Evolutionary conservation across 2,329 filamentous ascomycete genomes (phyloP), one percentile per base, ranked within the genome.

Genomic region (Aspergillus puulaauensis): DNA sequence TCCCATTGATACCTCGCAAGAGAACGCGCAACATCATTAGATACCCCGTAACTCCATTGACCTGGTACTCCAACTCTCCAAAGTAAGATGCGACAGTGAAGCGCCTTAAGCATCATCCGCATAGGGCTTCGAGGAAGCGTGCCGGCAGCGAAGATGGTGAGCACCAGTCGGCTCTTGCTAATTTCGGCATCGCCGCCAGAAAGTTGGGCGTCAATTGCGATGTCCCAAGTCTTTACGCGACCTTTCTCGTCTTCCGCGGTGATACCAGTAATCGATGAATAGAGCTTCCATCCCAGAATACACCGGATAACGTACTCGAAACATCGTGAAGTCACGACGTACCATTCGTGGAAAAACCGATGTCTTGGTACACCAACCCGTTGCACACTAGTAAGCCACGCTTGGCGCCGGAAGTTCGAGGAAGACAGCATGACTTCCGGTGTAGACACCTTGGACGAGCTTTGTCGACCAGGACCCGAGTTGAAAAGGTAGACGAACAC

Each of bases 381-480:
- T 75, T 96, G 93, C 58, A 96, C 88, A 7, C 93, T 90, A 3
- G 93, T 97, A 57, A 96, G 86, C 93, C 93, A 97, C 33, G 93
- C 93, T 72, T 92, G 90, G 59, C 89, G 87, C 51, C 92, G 88
- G 46, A 96, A 89, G 65, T 95, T 91, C 0, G 93, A 89, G 0
- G 91, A 93, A 86, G 57, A 91, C 80, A 82, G 67, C 4, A 72
- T 66, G 14, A 65, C 49, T 37, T 66, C 66, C 15, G 69, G 61
- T 3, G 61, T 63, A 3, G 65, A 59, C 3, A 64, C 54, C 54
- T 77, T 73, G 2, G 77, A 59, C 60, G 79, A 69, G 75, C 80
- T 68, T 69, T 79, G 75, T 68, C 86, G 76, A 56, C 83, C 83
- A 3, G 84, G 77, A 52, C 84, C 86, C 35, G 82, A 80, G 57